These are phyloP conservation scores for Mycena filopes DNA, from an alignment of 768 basidiomycete species.

Conservation along the genomic window DNA sequence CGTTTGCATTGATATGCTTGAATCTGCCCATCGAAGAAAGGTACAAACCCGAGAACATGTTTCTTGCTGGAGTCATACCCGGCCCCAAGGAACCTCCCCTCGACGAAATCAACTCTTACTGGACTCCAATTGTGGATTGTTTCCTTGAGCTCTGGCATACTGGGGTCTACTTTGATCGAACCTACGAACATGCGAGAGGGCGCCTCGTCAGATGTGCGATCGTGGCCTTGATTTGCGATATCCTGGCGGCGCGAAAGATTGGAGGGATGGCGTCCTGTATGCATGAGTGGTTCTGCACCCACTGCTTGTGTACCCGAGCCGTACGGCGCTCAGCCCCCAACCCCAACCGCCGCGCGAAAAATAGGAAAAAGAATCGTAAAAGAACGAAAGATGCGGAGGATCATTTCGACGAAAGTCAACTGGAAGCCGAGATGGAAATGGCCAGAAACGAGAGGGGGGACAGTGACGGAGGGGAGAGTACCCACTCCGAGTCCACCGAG, in stretches of 20 bases:
- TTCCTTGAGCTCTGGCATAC: conserved; percentile 42
- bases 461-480: neutral
- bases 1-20: conserved; percentile 46
- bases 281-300: neutral
- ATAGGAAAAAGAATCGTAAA: too few relatives aligned
- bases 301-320: neutral
- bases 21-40: conserved; percentile 45
- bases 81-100: too few relatives aligned
- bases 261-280: conserved; percentile 35
- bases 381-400: neutral
- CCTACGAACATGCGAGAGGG: neutral
- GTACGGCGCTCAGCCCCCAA: neutral
- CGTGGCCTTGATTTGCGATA: conserved; percentile 41
- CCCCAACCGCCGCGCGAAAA: neutral
- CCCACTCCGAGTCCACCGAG: neutral
- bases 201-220: conserved; percentile 27
- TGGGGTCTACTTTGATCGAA: conserved; percentile 38
- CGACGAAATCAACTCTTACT: conserved; percentile 39
- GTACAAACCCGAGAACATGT: too few relatives aligned
- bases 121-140: conserved; percentile 41
- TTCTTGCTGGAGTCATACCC: too few relatives aligned
- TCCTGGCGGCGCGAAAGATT: conserved; percentile 40
- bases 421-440: neutral
- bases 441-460: neutral
- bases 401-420: neutral